Evolutionary conservation across 2,329 filamentous ascomycete species (phyloP), one percentile per base, ranked within the genome.

Genomic region (Corinectria fuckeliana): DNA sequence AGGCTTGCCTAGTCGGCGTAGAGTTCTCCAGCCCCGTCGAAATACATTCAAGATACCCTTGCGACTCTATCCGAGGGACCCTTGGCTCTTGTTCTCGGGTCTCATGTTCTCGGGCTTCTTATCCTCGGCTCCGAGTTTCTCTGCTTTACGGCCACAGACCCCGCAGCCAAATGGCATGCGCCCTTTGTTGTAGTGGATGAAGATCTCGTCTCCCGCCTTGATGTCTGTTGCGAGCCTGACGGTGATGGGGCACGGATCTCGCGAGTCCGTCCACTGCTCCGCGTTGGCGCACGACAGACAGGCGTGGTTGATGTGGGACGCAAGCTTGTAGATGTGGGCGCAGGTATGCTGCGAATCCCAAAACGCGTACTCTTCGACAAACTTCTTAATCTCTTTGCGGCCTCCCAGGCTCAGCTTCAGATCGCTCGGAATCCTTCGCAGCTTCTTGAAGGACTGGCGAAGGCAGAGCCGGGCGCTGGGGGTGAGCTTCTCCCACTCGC

Each of bases 131-230:
- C 9, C 23, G 3, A 14, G 13, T 38, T 26, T 48, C 20, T 25
- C n/a, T 32, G 44, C 3, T 34, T 11, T 34, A 2, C 8, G 3
- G 5, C 50, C 50, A 28, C 71, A 73, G 5, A 62, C 14, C 0
- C 51, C 50, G 54, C 77, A 79, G 0, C 42, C 38, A 36, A 74
- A 75, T 9, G 60, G 50, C 51, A 72, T 57, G 3, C 64, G 55
- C 21, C 36, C 36, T 36, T 71, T 72, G 50, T 71, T 65, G 55
- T 80, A 79, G 62, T 74, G 61, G 63, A 80, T 74, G 28, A 74
- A 74, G 28, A 80, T 61, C 62, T 80, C 71, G 4, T 78, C 68
- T 10, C 66, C 73, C 2, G 55, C 28, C 3, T 32, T 45, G 26
- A 80, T 34, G 3, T 42, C 5, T 9, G 42, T 62, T 6, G 49